These are phyloP conservation scores for Aquanectria penicillioides DNA, from an alignment of 2,329 filamentous ascomycete species.

Conservation along the genomic window DNA sequence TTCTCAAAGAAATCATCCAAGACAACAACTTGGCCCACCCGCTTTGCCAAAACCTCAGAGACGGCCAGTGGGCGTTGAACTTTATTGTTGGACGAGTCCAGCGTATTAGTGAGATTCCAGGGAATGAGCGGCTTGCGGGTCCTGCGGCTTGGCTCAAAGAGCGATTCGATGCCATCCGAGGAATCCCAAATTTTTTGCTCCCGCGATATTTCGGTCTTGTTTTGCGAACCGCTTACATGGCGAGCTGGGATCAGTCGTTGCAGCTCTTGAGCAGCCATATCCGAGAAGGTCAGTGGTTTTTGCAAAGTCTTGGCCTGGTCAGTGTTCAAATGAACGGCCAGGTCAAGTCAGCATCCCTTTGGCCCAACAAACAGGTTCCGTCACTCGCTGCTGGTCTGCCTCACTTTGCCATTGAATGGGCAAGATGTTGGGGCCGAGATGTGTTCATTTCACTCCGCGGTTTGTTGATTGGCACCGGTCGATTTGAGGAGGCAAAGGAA, in stretches of 20 bases:
- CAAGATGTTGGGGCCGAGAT: conserved; percentile 95
- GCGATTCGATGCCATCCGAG: conserved; percentile 86
- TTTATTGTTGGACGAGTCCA: conserved; percentile 85
- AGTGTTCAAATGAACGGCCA: conserved; percentile 91
- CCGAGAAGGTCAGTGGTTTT: conserved; percentile 84
- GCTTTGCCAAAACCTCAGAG: conserved; percentile 89
- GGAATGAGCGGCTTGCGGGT: conserved; percentile 70
- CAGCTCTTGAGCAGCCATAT: conserved; percentile 83
- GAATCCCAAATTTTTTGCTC: conserved; percentile 86
- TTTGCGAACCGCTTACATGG: conserved; percentile 86
- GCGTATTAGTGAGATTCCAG: conserved; percentile 70
- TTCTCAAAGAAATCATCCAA: conserved; percentile 83
- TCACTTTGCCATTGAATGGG: conserved; percentile 94
- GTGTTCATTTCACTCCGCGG: conserved; percentile 96
- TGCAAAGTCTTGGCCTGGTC: conserved; percentile 89
- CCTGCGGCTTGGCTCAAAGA: conserved; percentile 83
- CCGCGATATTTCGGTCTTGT: conserved; percentile 94
- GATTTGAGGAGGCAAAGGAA: conserved; percentile 88
- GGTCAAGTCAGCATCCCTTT: conserved; percentile 90
- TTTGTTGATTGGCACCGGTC: conserved; percentile 88
- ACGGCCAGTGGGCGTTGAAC: conserved; percentile 92
- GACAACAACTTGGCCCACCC: conserved; percentile 94
- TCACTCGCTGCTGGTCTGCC: conserved; percentile 92
- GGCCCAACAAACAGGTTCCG: conserved; percentile 84
- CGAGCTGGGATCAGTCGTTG: conserved; percentile 81